Evolutionary conservation across 2,329 filamentous ascomycete genomes (phyloP), one percentile per base, ranked within the genome.

Genomic region (Cladosporium halotolerans): DNA sequence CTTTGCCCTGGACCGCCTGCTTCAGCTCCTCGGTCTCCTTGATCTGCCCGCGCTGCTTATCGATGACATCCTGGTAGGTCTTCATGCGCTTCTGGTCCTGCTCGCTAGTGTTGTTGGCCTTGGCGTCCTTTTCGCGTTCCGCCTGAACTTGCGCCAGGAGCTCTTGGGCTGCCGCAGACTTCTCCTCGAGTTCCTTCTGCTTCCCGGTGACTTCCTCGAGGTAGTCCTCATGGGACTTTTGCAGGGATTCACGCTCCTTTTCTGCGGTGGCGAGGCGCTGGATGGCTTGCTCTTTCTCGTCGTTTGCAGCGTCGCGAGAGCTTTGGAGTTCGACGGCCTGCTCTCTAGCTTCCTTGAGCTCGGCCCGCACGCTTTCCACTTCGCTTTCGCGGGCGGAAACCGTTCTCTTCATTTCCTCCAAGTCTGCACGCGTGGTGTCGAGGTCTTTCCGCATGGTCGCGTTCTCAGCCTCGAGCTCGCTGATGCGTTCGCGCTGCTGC

Each of bases 401-500:
- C 45, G 64, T 64, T 55, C 60, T 61, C 40, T 58, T 50, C 62
- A 89, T 78, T n/a, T 79, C 78, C 55, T 81, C 73, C 39, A 63
- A 56, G 42, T 66, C 57, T 3, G 63, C 52, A 10, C 57, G 46
- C 6, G 51, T 43, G 81, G 83, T 54, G 2, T 81, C 79, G 4
- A 96, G 75, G 61, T 95, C 87, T 3, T 80, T 75, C 68, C 85
- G 84, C 18, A 96, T 73, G 1, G 73, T 77, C 16, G 80, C 76
- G 28, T 95, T 81, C 61, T 93, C 83, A 3, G 75, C 71, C 60
- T 85, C 84, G 11, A 97, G 79, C 43, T 77, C 79, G 49, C 83
- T 79, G 36, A 93, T 82, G 68, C 92, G 84, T 40, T 81, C 79
- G 5, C 58, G 58, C 55, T 66, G 63, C 55, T 76, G 78, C 49